These are phyloP conservation scores for Didymella pinodella DNA, from an alignment of 2,329 filamentous ascomycete genomes.

Conservation along the genomic window DNA sequence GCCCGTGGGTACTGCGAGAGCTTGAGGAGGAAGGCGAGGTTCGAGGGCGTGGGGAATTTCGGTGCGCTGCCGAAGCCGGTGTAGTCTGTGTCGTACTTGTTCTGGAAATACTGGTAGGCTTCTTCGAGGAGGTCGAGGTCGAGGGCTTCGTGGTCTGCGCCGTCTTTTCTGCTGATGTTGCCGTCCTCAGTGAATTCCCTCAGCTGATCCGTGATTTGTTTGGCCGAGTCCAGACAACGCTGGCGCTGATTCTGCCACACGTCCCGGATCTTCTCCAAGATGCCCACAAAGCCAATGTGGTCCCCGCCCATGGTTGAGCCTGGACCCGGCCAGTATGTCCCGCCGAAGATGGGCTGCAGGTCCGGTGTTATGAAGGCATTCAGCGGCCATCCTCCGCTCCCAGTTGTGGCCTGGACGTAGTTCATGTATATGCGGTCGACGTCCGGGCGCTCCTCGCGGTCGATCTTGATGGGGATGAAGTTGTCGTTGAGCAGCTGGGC, in stretches of 20 bases:
- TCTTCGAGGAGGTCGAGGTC: slow-evolving; percentile 93
- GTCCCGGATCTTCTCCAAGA: slow-evolving; percentile 77
- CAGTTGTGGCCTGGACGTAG: slow-evolving; percentile 92
- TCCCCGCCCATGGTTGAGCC: slow-evolving; percentile 63
- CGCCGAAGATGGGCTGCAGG: slow-evolving; percentile 91
- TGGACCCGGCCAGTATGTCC: slow-evolving; percentile 93
- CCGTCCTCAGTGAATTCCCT: slow-evolving; percentile 90
- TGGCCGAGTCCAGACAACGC: slow-evolving; percentile 83
- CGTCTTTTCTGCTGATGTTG: slow-evolving; percentile 61
- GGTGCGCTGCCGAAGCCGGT: slow-evolving; percentile 75
- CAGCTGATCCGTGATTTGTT: slow-evolving; percentile 81
- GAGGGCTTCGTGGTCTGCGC: slow-evolving; percentile 69
- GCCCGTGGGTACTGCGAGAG: slow-evolving; percentile 74
- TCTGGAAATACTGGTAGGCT: slow-evolving; percentile 65
- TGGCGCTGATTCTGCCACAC: slow-evolving; percentile 85
- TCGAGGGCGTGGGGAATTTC: slow-evolving; percentile 89
- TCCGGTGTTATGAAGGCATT: slow-evolving; percentile 97
- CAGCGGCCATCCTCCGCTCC: slow-evolving; percentile 89
- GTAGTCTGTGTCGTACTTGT: slow-evolving; percentile 31
- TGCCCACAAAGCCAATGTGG: slow-evolving; percentile 80
- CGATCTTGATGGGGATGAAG: slow-evolving; percentile 92
- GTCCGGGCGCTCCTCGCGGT: slow-evolving; percentile 92
- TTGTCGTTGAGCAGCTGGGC: slow-evolving; percentile 82
- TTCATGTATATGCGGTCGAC: slow-evolving; percentile 98
- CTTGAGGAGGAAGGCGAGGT: slow-evolving; percentile 81